A percentile compares a stretch with the other conserved stretches of the same genome.
Evolutionary conservation across 169 alveolate species (phyloP).

Genomic region (Cryptosporidium baileyi): DNA sequence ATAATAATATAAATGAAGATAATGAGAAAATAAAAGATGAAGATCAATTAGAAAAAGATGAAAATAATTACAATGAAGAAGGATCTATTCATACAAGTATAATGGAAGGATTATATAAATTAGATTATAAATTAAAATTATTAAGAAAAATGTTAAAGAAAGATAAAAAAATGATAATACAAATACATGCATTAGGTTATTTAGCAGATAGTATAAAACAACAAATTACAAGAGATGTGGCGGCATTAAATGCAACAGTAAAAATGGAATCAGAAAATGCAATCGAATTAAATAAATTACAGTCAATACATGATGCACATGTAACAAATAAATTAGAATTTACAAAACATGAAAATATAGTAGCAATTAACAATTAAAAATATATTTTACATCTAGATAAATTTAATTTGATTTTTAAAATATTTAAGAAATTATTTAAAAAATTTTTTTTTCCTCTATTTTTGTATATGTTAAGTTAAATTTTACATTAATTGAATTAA

Average conservation of each 20-base stretch:
- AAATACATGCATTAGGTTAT: constrained; percentile 47
- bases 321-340: constrained; percentile 26
- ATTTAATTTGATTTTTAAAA: no score
- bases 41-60: neutral
- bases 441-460: neutral
- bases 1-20: neutral
- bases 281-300: constrained; percentile 35
- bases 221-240: constrained; percentile 55
- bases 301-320: constrained; percentile 27
- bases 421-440: neutral
- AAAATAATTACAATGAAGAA: constrained; percentile 28
- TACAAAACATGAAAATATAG: constrained; percentile 58
- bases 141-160: constrained; percentile 16
- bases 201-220: constrained; percentile 40
- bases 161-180: constrained; percentile 46
- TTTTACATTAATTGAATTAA: no score
- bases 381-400: neutral
- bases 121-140: constrained; percentile 30
- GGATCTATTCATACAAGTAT: constrained; percentile 52
- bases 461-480: neutral
- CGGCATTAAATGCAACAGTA: constrained; percentile 37
- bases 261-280: constrained; percentile 51
- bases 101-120: constrained; percentile 31
- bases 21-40: neutral
- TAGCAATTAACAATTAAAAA: constrained; percentile 9